These are phyloP conservation scores for Orobanche coerulescens DNA, from an alignment of 257 asterid species.

Conservation along the genomic window DNA sequence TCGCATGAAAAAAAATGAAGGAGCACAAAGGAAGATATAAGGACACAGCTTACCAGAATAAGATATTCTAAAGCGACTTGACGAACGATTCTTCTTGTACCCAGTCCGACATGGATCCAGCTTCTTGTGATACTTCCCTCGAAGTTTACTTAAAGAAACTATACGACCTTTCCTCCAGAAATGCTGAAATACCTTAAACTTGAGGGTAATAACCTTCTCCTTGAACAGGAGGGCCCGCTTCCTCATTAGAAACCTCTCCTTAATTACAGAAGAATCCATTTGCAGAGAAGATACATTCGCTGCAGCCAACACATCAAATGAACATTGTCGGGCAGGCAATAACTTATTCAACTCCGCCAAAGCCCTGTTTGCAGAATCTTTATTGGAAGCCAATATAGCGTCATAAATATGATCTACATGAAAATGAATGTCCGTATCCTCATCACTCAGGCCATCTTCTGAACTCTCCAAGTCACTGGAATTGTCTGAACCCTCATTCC, in stretches of 20 bases:
- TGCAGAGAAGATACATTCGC: slow-evolving; percentile 24
- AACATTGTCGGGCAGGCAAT: slow-evolving; percentile 37
- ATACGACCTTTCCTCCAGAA: slow-evolving; percentile 74
- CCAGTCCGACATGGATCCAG: slow-evolving; percentile 50
- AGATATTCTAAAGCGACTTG: slow-evolving; percentile 45
- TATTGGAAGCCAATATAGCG: slow-evolving; percentile 53
- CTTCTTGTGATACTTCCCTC: slow-evolving; percentile 67
- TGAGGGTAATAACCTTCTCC: slow-evolving; percentile 63
- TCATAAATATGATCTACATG: slow-evolving; percentile 33
- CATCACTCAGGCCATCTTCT: slow-evolving; percentile 23
- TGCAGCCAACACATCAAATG: slow-evolving; percentile 35
- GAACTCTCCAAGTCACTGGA: slow-evolving; percentile 27
- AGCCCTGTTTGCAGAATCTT: slow-evolving; percentile 36
- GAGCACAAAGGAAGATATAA: slow-evolving; percentile 3
- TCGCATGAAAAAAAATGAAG: neutral
- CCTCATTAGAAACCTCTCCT: slow-evolving; percentile 44
- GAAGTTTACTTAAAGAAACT: slow-evolving; percentile 51
- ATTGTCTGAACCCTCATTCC: slow-evolving; percentile 23
- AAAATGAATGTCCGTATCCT: slow-evolving; percentile 22
- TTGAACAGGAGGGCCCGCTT: slow-evolving; percentile 42
- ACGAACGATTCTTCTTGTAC: slow-evolving; percentile 52
- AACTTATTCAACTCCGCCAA: slow-evolving; percentile 50
- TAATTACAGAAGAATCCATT: slow-evolving; percentile 29
- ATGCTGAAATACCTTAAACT: slow-evolving; percentile 64
- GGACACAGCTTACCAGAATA: slow-evolving; percentile 42